Percentiles rank a stretch among this genome's conserved stretches.
These are phyloP conservation scores for Trypanosoma scelopori DNA, from an alignment of 208 protist genomes.

Conservation along the genomic window DNA sequence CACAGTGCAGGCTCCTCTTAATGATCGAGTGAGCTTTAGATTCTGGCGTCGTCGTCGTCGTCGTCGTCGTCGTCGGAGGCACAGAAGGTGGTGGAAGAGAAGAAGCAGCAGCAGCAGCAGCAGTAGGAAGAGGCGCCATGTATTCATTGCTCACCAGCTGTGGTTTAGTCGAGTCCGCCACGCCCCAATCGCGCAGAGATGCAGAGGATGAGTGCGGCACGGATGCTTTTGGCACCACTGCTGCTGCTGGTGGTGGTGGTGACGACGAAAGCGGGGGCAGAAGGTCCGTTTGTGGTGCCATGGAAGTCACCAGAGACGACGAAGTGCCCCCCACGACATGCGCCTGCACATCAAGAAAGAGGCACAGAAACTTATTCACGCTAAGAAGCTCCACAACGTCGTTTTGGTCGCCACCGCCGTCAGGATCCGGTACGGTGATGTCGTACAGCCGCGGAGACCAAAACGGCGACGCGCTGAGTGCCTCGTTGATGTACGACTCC, in stretches of 20 bases:
- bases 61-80: not conserved
- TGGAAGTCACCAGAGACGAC: not conserved
- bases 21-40: not conserved
- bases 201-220: not conserved
- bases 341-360: conserved; percentile 22
- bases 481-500: conserved; percentile 17
- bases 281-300: not conserved
- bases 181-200: not conserved
- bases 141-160: not conserved
- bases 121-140: not conserved
- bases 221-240: not conserved
- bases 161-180: not conserved
- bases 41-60: not conserved
- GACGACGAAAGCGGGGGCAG: not conserved
- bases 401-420: too few relatives aligned
- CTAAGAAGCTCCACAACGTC: not conserved
- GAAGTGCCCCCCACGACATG: conserved; percentile 1
- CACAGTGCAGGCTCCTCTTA: not conserved
- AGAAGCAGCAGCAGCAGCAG: not conserved
- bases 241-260: not conserved
- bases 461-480: not conserved
- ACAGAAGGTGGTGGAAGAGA: not conserved
- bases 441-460: conserved; percentile 15
- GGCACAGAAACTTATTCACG: conserved; percentile 23
- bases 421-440: conserved; percentile 3